Evolutionary conservation across 768 basidiomycete genomes (phyloP).

Genomic region (Sarcomyxa edulis): DNA sequence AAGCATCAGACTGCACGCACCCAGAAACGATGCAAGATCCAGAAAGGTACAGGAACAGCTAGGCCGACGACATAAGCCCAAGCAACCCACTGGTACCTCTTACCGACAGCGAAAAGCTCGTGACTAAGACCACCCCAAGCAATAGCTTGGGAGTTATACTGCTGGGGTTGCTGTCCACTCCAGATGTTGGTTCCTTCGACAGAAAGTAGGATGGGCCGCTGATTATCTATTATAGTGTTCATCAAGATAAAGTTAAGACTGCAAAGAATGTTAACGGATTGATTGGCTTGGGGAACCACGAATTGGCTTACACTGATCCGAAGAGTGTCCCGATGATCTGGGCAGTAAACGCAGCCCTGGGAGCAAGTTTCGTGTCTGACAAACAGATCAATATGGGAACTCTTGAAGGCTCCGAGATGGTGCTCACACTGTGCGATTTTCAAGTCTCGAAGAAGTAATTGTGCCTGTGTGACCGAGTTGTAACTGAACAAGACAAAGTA

Average conservation of each 20-base stretch:
- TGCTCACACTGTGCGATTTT: constrained; percentile 39
- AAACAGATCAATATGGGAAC: not conserved
- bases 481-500: constrained; percentile 50
- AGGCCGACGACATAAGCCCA: constrained; percentile 44
- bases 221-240: constrained; percentile 51
- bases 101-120: constrained; percentile 35
- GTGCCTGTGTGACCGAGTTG: constrained; percentile 41
- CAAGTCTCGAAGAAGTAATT: constrained; percentile 38
- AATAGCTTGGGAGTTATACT: constrained; percentile 46
- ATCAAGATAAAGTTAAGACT: constrained; percentile 48
- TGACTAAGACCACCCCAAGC: constrained; percentile 46
- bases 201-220: constrained; percentile 44
- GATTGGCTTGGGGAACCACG: constrained; percentile 3
- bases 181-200: constrained; percentile 54
- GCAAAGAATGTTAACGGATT: not conserved
- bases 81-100: constrained; percentile 45
- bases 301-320: constrained; percentile 42
- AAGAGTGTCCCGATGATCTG: constrained; percentile 45
- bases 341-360: constrained; percentile 43
- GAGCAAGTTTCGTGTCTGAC: constrained; percentile 41
- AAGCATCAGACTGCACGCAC: too few species aligned
- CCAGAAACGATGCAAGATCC: constrained; percentile 37
- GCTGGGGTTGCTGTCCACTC: constrained; percentile 43
- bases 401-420: not conserved
- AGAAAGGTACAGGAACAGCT: constrained; percentile 48